Base-by-base conservation (phyloP, 768 basidiomycete genomes). In the Tylopilus felleus region DNA sequence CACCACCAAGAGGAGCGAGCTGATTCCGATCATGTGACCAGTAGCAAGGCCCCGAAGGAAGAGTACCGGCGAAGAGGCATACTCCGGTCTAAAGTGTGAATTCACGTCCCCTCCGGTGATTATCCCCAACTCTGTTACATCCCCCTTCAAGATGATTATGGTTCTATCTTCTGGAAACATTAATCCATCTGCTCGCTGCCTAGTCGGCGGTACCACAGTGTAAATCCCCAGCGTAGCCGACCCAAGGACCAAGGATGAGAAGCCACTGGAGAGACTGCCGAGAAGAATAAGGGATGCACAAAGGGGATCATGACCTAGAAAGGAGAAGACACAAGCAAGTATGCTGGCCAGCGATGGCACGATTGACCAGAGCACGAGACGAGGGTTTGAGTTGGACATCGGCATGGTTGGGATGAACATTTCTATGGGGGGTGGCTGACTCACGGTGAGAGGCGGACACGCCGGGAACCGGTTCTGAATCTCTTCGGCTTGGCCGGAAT, bases 31-130 rank as follows among this genome's bases (percentile, higher is more conserved):
- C 12, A 19, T 35, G 45, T 58, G 57, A 31, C 58, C n/a, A n/a
- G n/a, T n/a, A n/a, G n/a, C n/a, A n/a, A n/a, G n/a, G n/a, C n/a
- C n/a, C n/a, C n/a, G n/a, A n/a, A n/a, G n/a, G n/a, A n/a, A n/a
- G n/a, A n/a, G n/a, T n/a, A n/a, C n/a, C n/a, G n/a, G n/a, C n/a
- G n/a, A 53, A 0, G 3, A 4, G 2, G 63, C 47, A 29, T 56
- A 67, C 43, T 65, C 63, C 33, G 73, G 67, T 33, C 54, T n/a
- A n/a, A n/a, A n/a, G n/a, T n/a, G n/a, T n/a, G n/a, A n/a, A n/a
- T n/a, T 51, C 47, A 73, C 69, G 28, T 48, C 59, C 17, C 72
- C 71, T 45, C 62, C 67, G 1, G 66, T 72, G 43, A 74, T 35
- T 12, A 60, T 35, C 35, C 63, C 68, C 29, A 73, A 63, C 12